Percentiles rank a stretch among this genome's conserved stretches.
Conservation (phyloP, 2,329 filamentous ascomycete species). For the Cordyceps cateniannulata region DNA sequence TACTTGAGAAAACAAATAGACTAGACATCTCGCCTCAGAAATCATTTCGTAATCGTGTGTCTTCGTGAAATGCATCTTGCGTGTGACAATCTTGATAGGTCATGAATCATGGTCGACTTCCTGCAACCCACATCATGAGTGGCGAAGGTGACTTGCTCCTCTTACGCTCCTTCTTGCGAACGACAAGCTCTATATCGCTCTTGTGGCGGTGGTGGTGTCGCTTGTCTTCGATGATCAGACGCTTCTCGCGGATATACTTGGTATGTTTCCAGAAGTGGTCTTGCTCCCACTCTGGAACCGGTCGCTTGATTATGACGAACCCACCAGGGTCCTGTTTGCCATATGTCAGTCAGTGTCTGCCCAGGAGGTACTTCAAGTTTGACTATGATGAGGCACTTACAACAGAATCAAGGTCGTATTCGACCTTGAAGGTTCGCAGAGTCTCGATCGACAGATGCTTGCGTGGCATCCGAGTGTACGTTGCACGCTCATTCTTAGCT, state of each 20-base stretch:
- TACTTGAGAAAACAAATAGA: conserved; percentile 7
- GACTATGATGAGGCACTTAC: conserved; percentile 20
- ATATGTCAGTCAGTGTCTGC: conserved; percentile 26
- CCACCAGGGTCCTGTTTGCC: conserved; percentile 53
- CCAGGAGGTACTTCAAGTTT: neutral
- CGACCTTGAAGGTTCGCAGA: conserved; percentile 46
- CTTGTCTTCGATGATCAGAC: conserved; percentile 42
- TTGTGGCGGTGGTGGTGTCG: conserved; percentile 38
- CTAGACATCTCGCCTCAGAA: neutral
- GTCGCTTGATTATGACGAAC: conserved; percentile 66
- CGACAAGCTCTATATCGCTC: conserved; percentile 39
- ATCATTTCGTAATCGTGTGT: conserved; percentile 3
- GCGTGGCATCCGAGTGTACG: conserved; percentile 58
- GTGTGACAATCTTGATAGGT: neutral
- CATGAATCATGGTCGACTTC: conserved; percentile 27
- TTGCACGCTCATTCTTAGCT: conserved; percentile 34
- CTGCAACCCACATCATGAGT: conserved; percentile 52
- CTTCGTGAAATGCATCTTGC: neutral
- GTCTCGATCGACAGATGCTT: conserved; percentile 58
- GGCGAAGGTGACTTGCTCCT: conserved; percentile 50
- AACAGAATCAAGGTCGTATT: conserved; percentile 52
- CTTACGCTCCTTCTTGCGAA: conserved; percentile 51
- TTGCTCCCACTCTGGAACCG: conserved; percentile 65
- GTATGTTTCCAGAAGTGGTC: conserved; percentile 69
- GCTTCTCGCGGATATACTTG: conserved; percentile 52